Conservation (phyloP, 441 rosid species). For the Sinapis alba region DNA sequence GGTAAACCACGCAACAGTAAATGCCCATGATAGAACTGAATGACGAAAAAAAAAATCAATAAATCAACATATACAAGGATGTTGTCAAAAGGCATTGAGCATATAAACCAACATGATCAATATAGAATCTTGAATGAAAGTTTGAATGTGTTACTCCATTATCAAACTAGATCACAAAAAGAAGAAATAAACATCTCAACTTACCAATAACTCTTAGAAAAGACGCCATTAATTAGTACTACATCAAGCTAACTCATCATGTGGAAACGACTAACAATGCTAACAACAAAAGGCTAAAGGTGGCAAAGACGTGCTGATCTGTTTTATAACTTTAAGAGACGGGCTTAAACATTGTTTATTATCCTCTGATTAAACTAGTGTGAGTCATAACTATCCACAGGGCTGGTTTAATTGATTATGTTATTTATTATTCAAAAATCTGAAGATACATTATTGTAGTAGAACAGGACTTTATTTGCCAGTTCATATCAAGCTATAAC, state of each 20-base stretch:
- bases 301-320: slow-evolving; percentile 34
- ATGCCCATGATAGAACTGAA: slow-evolving; percentile 43
- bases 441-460: slow-evolving; percentile 9
- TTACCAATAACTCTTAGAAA: slow-evolving; percentile 39
- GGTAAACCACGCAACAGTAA: slow-evolving; percentile 35
- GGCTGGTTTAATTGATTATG: slow-evolving; percentile 22
- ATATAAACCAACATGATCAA: neutral
- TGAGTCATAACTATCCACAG: slow-evolving; percentile 4
- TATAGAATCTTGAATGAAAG: neutral
- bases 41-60: neutral
- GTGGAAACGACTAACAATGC: slow-evolving; percentile 17
- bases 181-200: slow-evolving; percentile 7
- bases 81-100: neutral
- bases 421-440: neutral
- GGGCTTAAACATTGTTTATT: slow-evolving; percentile 8
- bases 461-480: slow-evolving; percentile 5
- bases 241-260: slow-evolving; percentile 17
- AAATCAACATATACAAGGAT: neutral
- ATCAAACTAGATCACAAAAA: neutral
- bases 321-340: neutral
- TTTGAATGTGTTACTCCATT: slow-evolving; percentile 4
- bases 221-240: slow-evolving; percentile 34
- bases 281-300: neutral
- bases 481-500: slow-evolving; percentile 29
- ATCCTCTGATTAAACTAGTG: slow-evolving; percentile 15